Percentiles rank a stretch among this genome's conserved stretches.
Conservation (phyloP, 768 basidiomycete species). For the Austroboletus festivus region DNA sequence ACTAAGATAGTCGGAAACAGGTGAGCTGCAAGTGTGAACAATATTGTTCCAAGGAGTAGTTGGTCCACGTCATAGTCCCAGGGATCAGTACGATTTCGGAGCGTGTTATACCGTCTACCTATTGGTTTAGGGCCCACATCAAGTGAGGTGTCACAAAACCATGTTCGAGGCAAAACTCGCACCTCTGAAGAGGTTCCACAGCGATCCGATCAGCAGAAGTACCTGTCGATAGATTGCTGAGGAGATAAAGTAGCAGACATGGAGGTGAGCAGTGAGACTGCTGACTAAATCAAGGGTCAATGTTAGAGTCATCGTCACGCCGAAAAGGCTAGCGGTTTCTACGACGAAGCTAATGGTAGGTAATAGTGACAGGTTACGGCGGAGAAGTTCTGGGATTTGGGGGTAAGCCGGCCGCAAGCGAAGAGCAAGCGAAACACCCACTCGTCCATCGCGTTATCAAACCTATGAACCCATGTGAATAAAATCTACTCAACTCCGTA, state of each 20-base stretch:
- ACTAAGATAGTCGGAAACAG: conserved; percentile 81
- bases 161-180: conserved; percentile 9
- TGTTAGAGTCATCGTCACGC: conserved; percentile 66
- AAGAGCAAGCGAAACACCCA: conserved; percentile 36
- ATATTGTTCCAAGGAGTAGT: conserved; percentile 87
- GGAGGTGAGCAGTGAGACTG: conserved; percentile 69
- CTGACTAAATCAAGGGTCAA: conserved; percentile 63
- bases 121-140: background rate
- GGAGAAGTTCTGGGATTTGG: conserved; percentile 17
- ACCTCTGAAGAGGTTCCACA: conserved; percentile 94
- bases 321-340: conserved; percentile 38
- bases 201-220: conserved; percentile 53
- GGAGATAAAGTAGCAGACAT: conserved; percentile 63
- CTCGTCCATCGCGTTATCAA: conserved; percentile 70
- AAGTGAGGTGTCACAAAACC: background rate
- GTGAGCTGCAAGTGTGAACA: conserved; percentile 80
- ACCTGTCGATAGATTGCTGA: conserved; percentile 59
- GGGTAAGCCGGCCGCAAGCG: conserved; percentile 7
- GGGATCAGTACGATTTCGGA: conserved; percentile 84
- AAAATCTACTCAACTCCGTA: conserved; percentile 85
- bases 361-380: conserved; percentile 17
- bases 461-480: conserved; percentile 67
- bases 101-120: conserved; percentile 88
- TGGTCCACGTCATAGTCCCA: conserved; percentile 94
- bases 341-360: conserved; percentile 29